Base-by-base conservation (phyloP, 495 filamentous ascomycete species). In the Geopyxis carbonaria region DNA sequence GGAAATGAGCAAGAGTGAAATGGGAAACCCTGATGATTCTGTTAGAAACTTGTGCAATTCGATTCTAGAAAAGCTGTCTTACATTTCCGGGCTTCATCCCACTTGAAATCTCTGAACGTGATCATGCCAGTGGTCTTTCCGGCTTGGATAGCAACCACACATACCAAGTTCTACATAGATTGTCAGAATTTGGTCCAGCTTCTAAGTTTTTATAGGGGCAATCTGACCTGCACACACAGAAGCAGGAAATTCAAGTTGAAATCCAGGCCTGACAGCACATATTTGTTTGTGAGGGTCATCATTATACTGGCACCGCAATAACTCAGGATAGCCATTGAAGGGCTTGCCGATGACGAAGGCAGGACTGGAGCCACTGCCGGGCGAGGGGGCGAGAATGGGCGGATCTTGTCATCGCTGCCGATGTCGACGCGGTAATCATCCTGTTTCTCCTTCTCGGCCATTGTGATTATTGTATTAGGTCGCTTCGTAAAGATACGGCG, bases 231-330 rank as follows among this genome's bases (percentile, higher is more conserved):
- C 32, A 95, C 67, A 39, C 68, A 74, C 21, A 95, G 73, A 40
- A 94, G 74, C 61, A 95, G 83, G 64, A 95, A 95, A 61, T 93
- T 95, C 49, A 99, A 58, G 61, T 99, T 99, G 66, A 89, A 99
- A 45, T 80, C 71, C 10, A 69, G 61, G 22, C 89, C 91, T 22
- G 82, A 92, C 22, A 99, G 68, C 34, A 93, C 85, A 58, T 89
- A 99, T 70, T 99, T 99, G 65, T 99, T 99, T 62, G 89, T 92
- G 18, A 93, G 77, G 27, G 91, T 99, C 89, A 99, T 99, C 59
- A 87, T 66, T 47, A 99, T 99, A 4, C 86, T 94, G 36, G 89
- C 78, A 49, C 74, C 68, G 62, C 89, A 99, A 64, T 99, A 99
- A 16, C 78, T 74, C 35, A 93, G 55, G 46, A 99, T 80, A 7